Conservation (phyloP, 768 basidiomycete genomes). For the Russula dissimulans region DNA sequence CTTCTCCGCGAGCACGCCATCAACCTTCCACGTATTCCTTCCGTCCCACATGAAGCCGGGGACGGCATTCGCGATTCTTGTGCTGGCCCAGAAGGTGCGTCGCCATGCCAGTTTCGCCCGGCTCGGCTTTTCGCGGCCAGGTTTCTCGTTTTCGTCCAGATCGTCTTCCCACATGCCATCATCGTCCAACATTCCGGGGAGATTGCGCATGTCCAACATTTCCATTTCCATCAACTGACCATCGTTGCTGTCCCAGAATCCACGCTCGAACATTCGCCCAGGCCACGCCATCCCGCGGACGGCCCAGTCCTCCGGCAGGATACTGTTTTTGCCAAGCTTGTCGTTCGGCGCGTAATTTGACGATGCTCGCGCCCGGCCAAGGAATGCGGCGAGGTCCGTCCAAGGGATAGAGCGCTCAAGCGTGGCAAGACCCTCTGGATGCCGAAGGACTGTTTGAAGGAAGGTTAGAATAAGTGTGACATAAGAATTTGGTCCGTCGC, state of each 20-base stretch:
- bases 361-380: slow-evolving; percentile 45
- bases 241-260: slow-evolving; percentile 71
- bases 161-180: slow-evolving; percentile 84
- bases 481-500: slow-evolving; percentile 76
- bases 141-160: slow-evolving; percentile 42
- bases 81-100: slow-evolving; percentile 59
- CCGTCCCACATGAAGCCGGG: slow-evolving; percentile 69
- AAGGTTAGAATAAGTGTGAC: slow-evolving; percentile 83
- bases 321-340: neutral
- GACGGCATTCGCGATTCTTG: slow-evolving; percentile 58
- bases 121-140: slow-evolving; percentile 31
- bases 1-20: slow-evolving; percentile 59
- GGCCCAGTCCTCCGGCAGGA: slow-evolving; percentile 90
- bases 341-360: slow-evolving; percentile 24
- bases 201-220: slow-evolving; percentile 63
- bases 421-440: slow-evolving; percentile 46
- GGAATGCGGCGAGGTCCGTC: slow-evolving; percentile 59
- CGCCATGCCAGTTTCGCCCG: slow-evolving; percentile 49
- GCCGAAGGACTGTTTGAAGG: slow-evolving; percentile 65
- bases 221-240: slow-evolving; percentile 40
- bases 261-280: slow-evolving; percentile 83
- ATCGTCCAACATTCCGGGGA: slow-evolving; percentile 59
- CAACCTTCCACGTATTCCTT: slow-evolving; percentile 52
- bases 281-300: slow-evolving; percentile 96
- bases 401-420: slow-evolving; percentile 81